phyloP scores from a whole-genome alignment of 257 asterid genomes.

The Plantago major region DNA sequence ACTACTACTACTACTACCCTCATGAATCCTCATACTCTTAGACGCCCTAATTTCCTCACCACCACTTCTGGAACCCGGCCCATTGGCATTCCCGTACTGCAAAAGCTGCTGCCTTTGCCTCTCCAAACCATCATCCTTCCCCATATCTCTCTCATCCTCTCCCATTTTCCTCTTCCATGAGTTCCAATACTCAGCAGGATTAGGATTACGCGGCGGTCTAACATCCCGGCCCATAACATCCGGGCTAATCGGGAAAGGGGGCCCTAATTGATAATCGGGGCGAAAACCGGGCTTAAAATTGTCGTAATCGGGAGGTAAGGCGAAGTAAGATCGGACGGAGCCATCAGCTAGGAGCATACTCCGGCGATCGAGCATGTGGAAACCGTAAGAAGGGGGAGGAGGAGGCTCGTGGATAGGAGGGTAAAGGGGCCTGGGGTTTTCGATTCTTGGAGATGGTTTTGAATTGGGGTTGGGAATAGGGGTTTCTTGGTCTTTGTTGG shows the following conservation, averaged over 20 bases:
- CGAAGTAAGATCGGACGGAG: constrained; percentile 76
- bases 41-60: constrained; percentile 52
- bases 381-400: constrained; percentile 85
- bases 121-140: constrained; percentile 62
- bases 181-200: constrained; percentile 36
- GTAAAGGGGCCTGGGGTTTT: constrained; percentile 21
- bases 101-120: constrained; percentile 89
- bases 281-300: constrained; percentile 40
- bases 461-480: constrained; percentile 34
- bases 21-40: constrained; percentile 47
- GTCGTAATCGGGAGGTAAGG: constrained; percentile 74
- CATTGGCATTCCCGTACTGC: constrained; percentile 69
- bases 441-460: constrained; percentile 31
- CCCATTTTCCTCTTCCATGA: constrained; percentile 67
- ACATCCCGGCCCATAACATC: constrained; percentile 22
- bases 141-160: constrained; percentile 57
- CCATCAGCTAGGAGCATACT: constrained; percentile 73
- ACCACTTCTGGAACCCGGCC: constrained; percentile 50
- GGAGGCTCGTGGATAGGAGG: constrained; percentile 67
- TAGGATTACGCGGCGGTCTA: no score
- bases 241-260: constrained; percentile 45
- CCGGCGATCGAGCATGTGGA: constrained; percentile 93
- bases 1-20: constrained; percentile 26
- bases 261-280: constrained; percentile 46
- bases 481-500: constrained; percentile 25